Percentiles rank a stretch among this genome's conserved stretches.
These are phyloP conservation scores for Metschnikowia lunata DNA, from an alignment of 805 yeast species.

Conservation along the genomic window DNA sequence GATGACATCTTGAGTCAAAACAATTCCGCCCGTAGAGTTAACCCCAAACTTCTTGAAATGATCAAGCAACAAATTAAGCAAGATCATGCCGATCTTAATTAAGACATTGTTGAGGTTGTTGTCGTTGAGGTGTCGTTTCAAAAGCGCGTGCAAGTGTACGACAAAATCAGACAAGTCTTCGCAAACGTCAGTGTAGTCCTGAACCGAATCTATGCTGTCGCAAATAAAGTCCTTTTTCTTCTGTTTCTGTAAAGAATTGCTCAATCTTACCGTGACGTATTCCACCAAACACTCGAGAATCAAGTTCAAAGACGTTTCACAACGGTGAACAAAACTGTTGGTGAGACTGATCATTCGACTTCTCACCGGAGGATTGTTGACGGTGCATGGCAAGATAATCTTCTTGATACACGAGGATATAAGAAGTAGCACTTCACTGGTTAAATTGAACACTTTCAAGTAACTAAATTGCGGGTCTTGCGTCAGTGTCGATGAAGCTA, in stretches of 20 bases:
- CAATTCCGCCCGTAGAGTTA: conserved; percentile 76
- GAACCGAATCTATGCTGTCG: conserved; percentile 36
- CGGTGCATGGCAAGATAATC: conserved; percentile 70
- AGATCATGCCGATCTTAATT: conserved; percentile 51
- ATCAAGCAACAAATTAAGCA: conserved; percentile 55
- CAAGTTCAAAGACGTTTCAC: conserved; percentile 63
- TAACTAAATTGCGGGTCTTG: conserved; percentile 41
- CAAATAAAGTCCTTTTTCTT: conserved; percentile 65
- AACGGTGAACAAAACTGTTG: conserved; percentile 53
- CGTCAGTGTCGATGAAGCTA: conserved; percentile 20
- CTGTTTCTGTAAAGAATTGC: conserved; percentile 52
- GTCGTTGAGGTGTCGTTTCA: conserved; percentile 32
- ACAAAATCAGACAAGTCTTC: conserved; percentile 56
- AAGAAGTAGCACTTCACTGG: conserved; percentile 59
- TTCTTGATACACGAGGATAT: conserved; percentile 71
- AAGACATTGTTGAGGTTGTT: conserved; percentile 49
- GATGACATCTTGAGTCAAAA: conserved; percentile 77
- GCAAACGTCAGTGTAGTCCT: conserved; percentile 69
- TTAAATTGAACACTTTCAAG: conserved; percentile 45
- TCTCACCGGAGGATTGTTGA: conserved; percentile 52
- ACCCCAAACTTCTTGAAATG: conserved; percentile 76
- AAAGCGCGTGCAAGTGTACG: conserved; percentile 35
- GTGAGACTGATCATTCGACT: conserved; percentile 57
- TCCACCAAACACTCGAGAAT: conserved; percentile 58
- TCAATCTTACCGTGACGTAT: conserved; percentile 48